Percentiles rank a stretch among this genome's conserved stretches.
Conservation (phyloP, 306 rosid genomes). For the Dalbergia cultrata region DNA sequence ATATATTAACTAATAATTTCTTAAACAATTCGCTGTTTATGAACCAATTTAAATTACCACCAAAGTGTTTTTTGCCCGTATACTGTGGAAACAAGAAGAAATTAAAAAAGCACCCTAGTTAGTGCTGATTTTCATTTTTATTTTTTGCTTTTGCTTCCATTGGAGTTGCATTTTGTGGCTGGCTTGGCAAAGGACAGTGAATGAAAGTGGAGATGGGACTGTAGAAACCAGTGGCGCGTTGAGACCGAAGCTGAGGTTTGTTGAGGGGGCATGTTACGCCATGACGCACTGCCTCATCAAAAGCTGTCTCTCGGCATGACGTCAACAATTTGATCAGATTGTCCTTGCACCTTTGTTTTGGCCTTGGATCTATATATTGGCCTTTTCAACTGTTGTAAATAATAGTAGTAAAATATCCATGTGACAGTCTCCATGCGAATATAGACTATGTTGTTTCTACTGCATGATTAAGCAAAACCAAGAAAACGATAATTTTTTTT, state of each 20-base stretch:
- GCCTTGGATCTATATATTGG: slow-evolving; percentile 17
- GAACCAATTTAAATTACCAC: background rate
- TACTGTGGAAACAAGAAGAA: background rate
- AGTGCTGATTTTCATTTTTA: background rate
- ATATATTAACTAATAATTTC: background rate
- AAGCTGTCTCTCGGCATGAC: slow-evolving; percentile 37
- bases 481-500: background rate
- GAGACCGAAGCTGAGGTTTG: slow-evolving; percentile 28
- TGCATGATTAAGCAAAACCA: background rate
- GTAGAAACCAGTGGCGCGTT: background rate
- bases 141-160: background rate
- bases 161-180: slow-evolving; percentile 1
- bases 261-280: slow-evolving; percentile 29
- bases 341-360: slow-evolving; percentile 7
- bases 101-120: background rate
- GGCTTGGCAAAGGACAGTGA: background rate
- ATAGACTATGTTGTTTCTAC: background rate
- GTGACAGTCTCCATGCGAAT: slow-evolving; percentile 26
- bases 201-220: background rate
- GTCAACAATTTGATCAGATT: slow-evolving; percentile 43
- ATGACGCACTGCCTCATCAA: slow-evolving; percentile 21
- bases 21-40: background rate
- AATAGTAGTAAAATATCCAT: slow-evolving; percentile 22
- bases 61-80: background rate
- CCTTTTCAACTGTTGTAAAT: slow-evolving; percentile 2